Conservation (phyloP, 306 rosid species). For the Medicago truncatula region DNA sequence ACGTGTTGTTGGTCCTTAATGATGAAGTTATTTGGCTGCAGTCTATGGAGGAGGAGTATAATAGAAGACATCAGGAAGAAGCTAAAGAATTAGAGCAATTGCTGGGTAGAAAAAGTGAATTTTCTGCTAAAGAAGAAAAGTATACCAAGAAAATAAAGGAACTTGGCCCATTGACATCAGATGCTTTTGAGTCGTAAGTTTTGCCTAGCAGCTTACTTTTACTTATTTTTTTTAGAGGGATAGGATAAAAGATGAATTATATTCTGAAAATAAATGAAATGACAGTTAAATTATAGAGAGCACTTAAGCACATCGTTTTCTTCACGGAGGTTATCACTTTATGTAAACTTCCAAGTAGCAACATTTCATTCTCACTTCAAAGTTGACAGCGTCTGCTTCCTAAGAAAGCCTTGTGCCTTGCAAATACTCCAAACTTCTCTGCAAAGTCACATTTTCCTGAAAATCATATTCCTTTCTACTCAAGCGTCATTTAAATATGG, state of each 20-base stretch:
- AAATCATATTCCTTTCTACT: slow-evolving; percentile 13
- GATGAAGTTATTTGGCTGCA: slow-evolving; percentile 51
- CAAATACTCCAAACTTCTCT: slow-evolving; percentile 15
- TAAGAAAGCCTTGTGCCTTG: slow-evolving; percentile 1
- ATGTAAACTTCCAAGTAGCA: slow-evolving; percentile 23
- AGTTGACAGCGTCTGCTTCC: slow-evolving; percentile 10
- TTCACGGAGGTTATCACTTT: not conserved
- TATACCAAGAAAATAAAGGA: slow-evolving; percentile 88
- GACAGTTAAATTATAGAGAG: slow-evolving; percentile 9
- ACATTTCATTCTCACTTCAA: not conserved
- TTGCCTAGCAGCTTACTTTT: slow-evolving; percentile 17
- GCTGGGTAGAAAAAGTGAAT: slow-evolving; percentile 69
- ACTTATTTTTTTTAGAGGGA: slow-evolving; percentile 6
- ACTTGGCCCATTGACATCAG: slow-evolving; percentile 88
- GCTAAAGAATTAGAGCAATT: slow-evolving; percentile 87
- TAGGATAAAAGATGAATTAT: not conserved
- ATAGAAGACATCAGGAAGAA: slow-evolving; percentile 87
- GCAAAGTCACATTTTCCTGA: not conserved
- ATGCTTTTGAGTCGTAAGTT: slow-evolving; percentile 92
- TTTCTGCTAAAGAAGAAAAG: slow-evolving; percentile 89
- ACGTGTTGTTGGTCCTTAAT: slow-evolving; percentile 37
- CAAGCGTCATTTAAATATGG: not conserved
- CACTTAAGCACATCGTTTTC: slow-evolving; percentile 23
- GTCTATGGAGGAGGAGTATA: slow-evolving; percentile 82
- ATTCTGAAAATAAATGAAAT: slow-evolving; percentile 8